Evolutionary conservation across 345 rosid species (phyloP).

Genomic region (Moricandia arvensis): DNA sequence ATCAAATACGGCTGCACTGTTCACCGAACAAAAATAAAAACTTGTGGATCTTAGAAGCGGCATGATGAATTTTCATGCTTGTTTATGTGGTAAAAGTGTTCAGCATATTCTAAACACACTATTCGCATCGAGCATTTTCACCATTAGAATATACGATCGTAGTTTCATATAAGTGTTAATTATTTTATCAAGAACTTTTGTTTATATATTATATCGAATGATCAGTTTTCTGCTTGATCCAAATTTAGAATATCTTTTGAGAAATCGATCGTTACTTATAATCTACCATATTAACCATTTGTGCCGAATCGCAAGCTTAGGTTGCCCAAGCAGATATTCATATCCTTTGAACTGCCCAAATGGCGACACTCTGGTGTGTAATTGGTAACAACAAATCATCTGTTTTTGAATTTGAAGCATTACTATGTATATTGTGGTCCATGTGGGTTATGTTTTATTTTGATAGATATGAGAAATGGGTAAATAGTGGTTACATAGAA

Average conservation of each 20-base stretch:
- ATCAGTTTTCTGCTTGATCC: too few species aligned
- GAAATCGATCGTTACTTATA: too few species aligned
- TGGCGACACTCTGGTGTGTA: neutral
- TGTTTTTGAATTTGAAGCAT: neutral
- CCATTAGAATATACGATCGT: neutral
- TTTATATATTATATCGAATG: too few species aligned
- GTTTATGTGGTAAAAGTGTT: constrained; percentile 5
- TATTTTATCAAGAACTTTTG: neutral
- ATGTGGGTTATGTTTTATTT: neutral
- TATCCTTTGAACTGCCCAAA: neutral
- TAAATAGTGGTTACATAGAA: neutral
- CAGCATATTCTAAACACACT: neutral
- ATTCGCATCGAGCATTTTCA: neutral
- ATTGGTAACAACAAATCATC: neutral
- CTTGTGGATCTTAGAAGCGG: constrained; percentile 11
- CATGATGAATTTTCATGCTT: neutral
- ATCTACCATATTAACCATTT: too few species aligned
- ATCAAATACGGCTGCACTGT: neutral
- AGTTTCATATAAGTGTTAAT: neutral
- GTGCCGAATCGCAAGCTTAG: too few species aligned
- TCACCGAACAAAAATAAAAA: neutral
- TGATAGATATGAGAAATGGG: constrained; percentile 9
- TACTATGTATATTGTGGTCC: neutral
- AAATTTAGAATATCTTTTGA: too few species aligned
- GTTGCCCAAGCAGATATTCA: too few species aligned